Percentiles rank a stretch among this genome's conserved stretches.
These are phyloP conservation scores for Monascus ruber DNA, from an alignment of 2,329 filamentous ascomycete genomes.

Conservation along the genomic window DNA sequence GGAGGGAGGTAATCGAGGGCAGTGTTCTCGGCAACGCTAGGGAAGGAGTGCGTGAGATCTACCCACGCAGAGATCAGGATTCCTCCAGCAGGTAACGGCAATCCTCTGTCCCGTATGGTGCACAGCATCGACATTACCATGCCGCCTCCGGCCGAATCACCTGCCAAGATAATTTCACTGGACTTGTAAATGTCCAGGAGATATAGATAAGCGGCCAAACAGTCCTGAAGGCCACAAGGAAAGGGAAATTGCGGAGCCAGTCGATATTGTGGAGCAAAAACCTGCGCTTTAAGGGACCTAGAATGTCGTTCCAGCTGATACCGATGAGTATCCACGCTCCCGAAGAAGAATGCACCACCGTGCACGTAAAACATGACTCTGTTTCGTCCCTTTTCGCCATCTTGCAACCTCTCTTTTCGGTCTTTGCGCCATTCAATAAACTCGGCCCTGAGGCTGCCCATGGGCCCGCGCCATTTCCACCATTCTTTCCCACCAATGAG, in stretches of 20 bases:
- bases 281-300: slow-evolving; percentile 78
- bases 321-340: slow-evolving; percentile 90
- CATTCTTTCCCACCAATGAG: slow-evolving; percentile 70
- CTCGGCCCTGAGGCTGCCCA: slow-evolving; percentile 62
- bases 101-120: slow-evolving; percentile 65
- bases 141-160: slow-evolving; percentile 86
- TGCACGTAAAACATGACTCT: slow-evolving; percentile 90
- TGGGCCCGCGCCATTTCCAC: slow-evolving; percentile 74
- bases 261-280: slow-evolving; percentile 75
- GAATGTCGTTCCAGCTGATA: slow-evolving; percentile 97
- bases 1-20: slow-evolving; percentile 79
- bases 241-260: slow-evolving; percentile 92
- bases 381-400: slow-evolving; percentile 44
- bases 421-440: slow-evolving; percentile 95
- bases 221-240: slow-evolving; percentile 84
- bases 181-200: slow-evolving; percentile 67
- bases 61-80: slow-evolving; percentile 93
- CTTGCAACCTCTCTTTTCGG: slow-evolving; percentile 58
- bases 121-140: slow-evolving; percentile 77
- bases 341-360: slow-evolving; percentile 91
- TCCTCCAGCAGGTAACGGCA: slow-evolving; percentile 78
- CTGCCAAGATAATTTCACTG: slow-evolving; percentile 72
- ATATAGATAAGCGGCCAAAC: slow-evolving; percentile 75
- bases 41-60: slow-evolving; percentile 89
- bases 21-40: slow-evolving; percentile 64